Base-by-base conservation (phyloP, 164 flowering plant genomes). In the Euptelea pleiosperma region DNA sequence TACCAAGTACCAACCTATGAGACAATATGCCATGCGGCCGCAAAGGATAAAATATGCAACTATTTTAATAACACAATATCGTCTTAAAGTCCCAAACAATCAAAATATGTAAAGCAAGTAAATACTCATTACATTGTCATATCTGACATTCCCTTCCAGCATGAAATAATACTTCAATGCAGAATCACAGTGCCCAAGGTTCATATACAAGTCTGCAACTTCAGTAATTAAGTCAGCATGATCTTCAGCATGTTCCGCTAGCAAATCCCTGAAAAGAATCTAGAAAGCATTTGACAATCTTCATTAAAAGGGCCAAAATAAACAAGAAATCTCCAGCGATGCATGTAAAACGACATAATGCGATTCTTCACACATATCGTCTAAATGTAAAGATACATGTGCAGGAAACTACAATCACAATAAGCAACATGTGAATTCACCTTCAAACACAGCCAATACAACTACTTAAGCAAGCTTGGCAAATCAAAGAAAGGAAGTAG, bases 91-190 rank as follows among this genome's bases (percentile, higher is more conserved):
- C 6, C 10, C 28, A 31, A 42, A 29, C 8, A 24, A 30, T 43
- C 9, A 18, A 43, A 28, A 29, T n/a, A 9, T n/a, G 12, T 2
- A 19, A n/a, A 43, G 28, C 15, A 43, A 55, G 2, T 45, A 44
- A 43, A 28, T 30, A 48, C 18, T 35, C 22, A 79, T 65, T 75
- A 86, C 89, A 66, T 65, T 60, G 44, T 67, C 55, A 62, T 59
- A 53, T 28, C 57, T 58, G 58, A 28, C 54, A 47, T 48, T 63
- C 45, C 60, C 75, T 40, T 78, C 85, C 62, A 81, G 65, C 77
- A 81, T 61, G 47, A 69, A 57, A 67, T 79, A 86, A 66, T 77
- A 86, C 63, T 74, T 79, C 73, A 88, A 65, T 22, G 88, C 90
- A 64, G 57, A 65, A 45, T 74, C 77, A 73, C 62, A 59, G 34